Evolutionary conservation across 2,329 filamentous ascomycete species (phyloP), one percentile per base, ranked within the genome.

Genomic region (Zasmidium cellare): DNA sequence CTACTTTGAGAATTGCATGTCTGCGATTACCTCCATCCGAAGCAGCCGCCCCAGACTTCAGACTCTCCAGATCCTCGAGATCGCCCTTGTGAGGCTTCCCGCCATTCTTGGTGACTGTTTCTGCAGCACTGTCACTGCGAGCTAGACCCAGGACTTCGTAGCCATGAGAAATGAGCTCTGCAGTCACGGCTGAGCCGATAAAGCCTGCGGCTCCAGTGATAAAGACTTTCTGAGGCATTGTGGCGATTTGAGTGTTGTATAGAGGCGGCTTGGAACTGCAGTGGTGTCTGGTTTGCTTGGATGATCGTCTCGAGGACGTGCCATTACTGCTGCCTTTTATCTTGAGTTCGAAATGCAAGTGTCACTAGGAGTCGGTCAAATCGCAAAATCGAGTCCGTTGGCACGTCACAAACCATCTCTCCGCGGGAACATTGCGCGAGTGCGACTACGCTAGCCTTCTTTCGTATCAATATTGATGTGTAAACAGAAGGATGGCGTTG

Each of bases 141-240:
- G 77, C 77, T 2, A 81, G 74, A 3, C 73, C 77, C 51, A 67
- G 67, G 18, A 81, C 76, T 7, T 64, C 56, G 64, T 80, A 76
- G 56, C 77, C 76, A 5, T 72, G 59, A 16, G 67, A 59, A 31
- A 77, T 67, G 67, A 76, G 72, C 19, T 70, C 66, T 44, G 72
- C 63, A 22, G 77, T 69, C 1, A 75, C 71, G 2, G 70, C 71
- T 3, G 71, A 66, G 56, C 76, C 76, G 12, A 75, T 68, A 23
- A 76, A 72, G 57, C 76, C 76, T 1, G 76, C 77, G 18, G 76
- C 76, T 49, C 76, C 76, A 3, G 76, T 77, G 51, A 78, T 69
- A 28, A 79, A 72, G 51, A 72, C 50, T 49, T 58, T 57, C 60
- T 28, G 25, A 6, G 25, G 25, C 25, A 28, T 28, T 5, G 58